These are phyloP conservation scores for Fusarium circinatum DNA, from an alignment of 2,329 filamentous ascomycete genomes.

Conservation along the genomic window DNA sequence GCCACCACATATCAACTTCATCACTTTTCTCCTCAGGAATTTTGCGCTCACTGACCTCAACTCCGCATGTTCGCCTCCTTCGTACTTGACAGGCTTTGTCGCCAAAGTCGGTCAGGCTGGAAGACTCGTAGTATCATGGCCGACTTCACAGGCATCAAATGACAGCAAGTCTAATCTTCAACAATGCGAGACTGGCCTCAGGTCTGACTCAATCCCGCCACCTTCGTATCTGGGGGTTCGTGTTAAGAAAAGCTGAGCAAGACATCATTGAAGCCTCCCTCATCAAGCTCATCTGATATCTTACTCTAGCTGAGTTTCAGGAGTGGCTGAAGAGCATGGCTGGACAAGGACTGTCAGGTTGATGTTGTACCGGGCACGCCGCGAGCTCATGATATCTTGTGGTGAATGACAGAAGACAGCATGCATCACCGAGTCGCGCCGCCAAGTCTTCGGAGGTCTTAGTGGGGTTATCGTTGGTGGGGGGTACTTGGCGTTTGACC, in stretches of 20 bases:
- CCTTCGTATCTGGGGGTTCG: constrained; percentile 22
- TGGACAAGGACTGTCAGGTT: neutral
- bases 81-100: constrained; percentile 7
- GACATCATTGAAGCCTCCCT: constrained; percentile 11
- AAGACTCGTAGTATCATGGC: neutral
- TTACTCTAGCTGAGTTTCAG: neutral
- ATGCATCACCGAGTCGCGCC: constrained; percentile 34
- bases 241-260: constrained; percentile 12
- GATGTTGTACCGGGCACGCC: constrained; percentile 1
- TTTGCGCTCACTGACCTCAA: constrained; percentile 23
- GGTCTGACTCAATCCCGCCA: constrained; percentile 22
- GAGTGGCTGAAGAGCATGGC: neutral
- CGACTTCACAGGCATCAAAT: neutral
- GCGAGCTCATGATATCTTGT: constrained; percentile 7
- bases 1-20: constrained; percentile 20
- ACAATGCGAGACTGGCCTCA: constrained; percentile 15
- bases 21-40: constrained; percentile 13
- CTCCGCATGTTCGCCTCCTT: constrained; percentile 13
- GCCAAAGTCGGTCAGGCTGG: neutral
- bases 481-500: constrained; percentile 41
- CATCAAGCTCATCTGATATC: neutral
- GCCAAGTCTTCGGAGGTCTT: constrained; percentile 39
- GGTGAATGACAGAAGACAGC: constrained; percentile 15
- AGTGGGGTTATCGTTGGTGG: constrained; percentile 42
- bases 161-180: neutral